Conservation (phyloP, 768 basidiomycete genomes). For the Pleurotus djamor region DNA sequence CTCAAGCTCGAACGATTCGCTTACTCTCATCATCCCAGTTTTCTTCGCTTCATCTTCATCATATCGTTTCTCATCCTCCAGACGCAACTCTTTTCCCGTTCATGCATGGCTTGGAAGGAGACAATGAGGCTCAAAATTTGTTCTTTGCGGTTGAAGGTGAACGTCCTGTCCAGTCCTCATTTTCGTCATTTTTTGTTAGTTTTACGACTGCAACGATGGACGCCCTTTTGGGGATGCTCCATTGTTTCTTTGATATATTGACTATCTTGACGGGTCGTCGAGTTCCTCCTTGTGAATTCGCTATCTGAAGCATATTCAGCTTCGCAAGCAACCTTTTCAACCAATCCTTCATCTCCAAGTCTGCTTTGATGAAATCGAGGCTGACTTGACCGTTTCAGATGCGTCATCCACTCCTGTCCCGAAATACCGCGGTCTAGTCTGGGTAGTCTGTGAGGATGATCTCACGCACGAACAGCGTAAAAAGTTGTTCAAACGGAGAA, state of each 20-base stretch:
- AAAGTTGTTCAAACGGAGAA: conserved; percentile 11
- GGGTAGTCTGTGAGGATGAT: conserved; percentile 81
- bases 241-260: no score
- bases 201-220: no score
- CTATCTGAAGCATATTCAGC: no score
- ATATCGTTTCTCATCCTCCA: conserved; percentile 68
- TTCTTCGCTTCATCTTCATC: conserved; percentile 57
- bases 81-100: conserved; percentile 88
- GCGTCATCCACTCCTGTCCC: conserved; percentile 24
- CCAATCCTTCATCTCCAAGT: no score
- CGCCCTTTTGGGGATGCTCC: no score
- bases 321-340: no score
- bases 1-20: conserved; percentile 20
- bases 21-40: conserved; percentile 45
- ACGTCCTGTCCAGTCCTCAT: conserved; percentile 11
- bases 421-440: conserved; percentile 72
- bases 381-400: not conserved
- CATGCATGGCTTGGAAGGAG: conserved; percentile 82
- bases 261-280: no score
- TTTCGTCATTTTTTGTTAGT: no score
- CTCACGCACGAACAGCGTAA: conserved; percentile 29
- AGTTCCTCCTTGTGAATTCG: no score
- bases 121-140: conserved; percentile 74
- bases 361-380: no score
- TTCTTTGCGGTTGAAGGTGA: conserved; percentile 58